These are phyloP conservation scores for Phyllosticta paracitricarpa DNA, from an alignment of 2,329 filamentous ascomycete species.

Conservation along the genomic window DNA sequence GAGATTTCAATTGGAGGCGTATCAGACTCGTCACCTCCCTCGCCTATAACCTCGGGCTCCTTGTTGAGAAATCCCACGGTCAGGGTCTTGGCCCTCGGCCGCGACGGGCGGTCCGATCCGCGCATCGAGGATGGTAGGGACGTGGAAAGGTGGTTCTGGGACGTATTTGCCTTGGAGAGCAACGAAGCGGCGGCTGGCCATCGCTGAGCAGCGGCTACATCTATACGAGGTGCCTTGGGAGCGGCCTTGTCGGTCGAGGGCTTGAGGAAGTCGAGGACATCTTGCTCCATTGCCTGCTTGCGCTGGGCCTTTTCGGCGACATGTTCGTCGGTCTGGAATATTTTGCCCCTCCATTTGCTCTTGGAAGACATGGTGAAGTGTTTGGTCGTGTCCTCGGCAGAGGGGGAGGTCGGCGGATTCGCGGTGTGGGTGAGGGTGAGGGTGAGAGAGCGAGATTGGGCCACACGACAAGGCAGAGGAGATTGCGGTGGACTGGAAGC, in stretches of 20 bases:
- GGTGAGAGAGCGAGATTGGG: background rate
- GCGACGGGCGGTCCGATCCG: constrained; percentile 24
- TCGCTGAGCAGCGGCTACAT: constrained; percentile 39
- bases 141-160: constrained; percentile 25
- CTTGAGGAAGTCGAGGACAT: constrained; percentile 50
- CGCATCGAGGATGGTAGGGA: constrained; percentile 19
- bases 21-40: constrained; percentile 81
- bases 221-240: constrained; percentile 32
- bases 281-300: constrained; percentile 30
- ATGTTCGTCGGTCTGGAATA: constrained; percentile 34
- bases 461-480: constrained; percentile 4
- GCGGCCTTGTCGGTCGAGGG: constrained; percentile 37
- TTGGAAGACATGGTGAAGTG: constrained; percentile 29
- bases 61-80: constrained; percentile 64
- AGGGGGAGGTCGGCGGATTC: constrained; percentile 7
- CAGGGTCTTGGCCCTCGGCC: constrained; percentile 54
- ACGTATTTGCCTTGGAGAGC: constrained; percentile 20
- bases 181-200: constrained; percentile 42
- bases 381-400: constrained; percentile 20
- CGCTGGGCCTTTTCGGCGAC: constrained; percentile 19
- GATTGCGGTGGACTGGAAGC: background rate
- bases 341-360: constrained; percentile 40
- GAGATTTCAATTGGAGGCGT: constrained; percentile 63
- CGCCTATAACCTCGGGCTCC: constrained; percentile 73
- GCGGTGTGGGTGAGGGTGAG: background rate